These are phyloP conservation scores for Phalaenopsis equestris DNA, from an alignment of 106 monocot genomes.

Conservation along the genomic window DNA sequence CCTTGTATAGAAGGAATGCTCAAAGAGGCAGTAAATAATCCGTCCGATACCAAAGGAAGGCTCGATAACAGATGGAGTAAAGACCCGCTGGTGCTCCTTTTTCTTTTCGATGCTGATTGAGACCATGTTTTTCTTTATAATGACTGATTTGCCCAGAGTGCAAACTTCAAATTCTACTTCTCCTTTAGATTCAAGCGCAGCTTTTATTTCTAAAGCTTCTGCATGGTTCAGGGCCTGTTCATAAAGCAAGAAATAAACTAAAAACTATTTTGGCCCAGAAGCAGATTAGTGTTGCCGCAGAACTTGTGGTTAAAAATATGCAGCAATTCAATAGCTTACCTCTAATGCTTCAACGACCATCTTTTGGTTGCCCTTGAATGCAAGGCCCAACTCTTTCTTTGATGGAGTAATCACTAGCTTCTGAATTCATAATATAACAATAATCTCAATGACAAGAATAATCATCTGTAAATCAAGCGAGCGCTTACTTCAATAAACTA, in stretches of 20 bases:
- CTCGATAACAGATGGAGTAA: conserved; percentile 94
- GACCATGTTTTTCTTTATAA: conserved; percentile 80
- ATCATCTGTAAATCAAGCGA: neutral
- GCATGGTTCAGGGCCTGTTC: conserved; percentile 63
- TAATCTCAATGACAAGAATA: neutral
- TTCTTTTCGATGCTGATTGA: conserved; percentile 77
- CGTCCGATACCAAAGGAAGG: conserved; percentile 98
- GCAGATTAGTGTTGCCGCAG: neutral
- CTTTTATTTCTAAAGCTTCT: conserved; percentile 76
- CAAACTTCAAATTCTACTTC: conserved; percentile 79
- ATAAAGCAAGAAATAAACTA: neutral
- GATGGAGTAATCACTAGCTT: conserved; percentile 82
- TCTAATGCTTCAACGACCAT: conserved; percentile 91
- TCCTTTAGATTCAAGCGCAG: conserved; percentile 68
- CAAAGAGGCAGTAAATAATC: conserved; percentile 92
- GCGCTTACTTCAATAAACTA: neutral
- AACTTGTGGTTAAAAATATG: neutral
- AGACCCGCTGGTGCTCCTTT: conserved; percentile 89
- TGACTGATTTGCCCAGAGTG: conserved; percentile 70
- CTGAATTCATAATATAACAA: conserved; percentile 29
- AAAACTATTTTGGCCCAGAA: neutral
- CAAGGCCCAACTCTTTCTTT: conserved; percentile 91
- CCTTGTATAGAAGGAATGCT: conserved; percentile 85
- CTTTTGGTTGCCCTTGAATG: conserved; percentile 88
- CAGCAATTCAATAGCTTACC: conserved; percentile 14